Conservation (phyloP, 169 alveolate species). For the Cryptosporidium meleagridis region DNA sequence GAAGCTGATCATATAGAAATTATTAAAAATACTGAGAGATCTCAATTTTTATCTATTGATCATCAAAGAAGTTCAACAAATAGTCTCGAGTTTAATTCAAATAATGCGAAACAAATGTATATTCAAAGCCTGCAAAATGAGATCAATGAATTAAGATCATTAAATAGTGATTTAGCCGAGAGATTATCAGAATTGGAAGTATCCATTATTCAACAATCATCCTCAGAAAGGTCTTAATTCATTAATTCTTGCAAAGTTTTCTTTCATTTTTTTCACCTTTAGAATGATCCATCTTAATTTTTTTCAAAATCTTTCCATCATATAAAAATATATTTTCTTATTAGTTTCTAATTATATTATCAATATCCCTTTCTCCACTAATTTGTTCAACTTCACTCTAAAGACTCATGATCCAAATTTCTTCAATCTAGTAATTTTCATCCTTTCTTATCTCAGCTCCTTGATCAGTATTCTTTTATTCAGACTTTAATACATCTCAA, state of each 20-base stretch:
- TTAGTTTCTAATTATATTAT: too few relatives aligned
- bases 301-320: background rate
- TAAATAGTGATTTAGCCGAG: conserved; percentile 50
- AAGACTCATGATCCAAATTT: too few relatives aligned
- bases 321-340: too few relatives aligned
- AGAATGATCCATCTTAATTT: background rate
- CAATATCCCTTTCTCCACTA: background rate
- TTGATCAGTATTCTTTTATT: too few relatives aligned
- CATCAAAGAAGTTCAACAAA: background rate
- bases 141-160: conserved; percentile 16
- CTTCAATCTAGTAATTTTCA: too few relatives aligned
- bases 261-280: too few relatives aligned
- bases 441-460: too few relatives aligned
- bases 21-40: background rate
- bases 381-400: too few relatives aligned
- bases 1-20: background rate
- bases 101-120: conserved; percentile 39
- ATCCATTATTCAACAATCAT: conserved; percentile 4
- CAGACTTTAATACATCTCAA: too few relatives aligned
- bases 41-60: background rate
- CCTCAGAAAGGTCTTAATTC: background rate
- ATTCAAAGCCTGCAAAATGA: conserved; percentile 63
- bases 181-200: conserved; percentile 49
- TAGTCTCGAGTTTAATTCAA: conserved; percentile 2
- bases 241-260: background rate